Conservation (phyloP, 495 filamentous ascomycete species). For the Penicillium nucicola region DNA sequence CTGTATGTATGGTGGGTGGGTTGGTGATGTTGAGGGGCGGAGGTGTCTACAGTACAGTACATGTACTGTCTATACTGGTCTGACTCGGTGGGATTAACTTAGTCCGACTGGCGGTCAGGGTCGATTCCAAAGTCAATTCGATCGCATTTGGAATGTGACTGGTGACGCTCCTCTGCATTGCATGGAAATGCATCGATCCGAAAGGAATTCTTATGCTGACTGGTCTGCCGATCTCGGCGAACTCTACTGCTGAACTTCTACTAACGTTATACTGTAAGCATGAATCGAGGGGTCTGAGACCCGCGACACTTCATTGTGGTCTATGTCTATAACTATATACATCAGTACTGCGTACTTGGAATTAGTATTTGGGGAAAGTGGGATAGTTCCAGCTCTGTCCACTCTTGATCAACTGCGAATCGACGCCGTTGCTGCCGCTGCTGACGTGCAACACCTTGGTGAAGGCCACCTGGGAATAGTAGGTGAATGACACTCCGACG, state of each 20-base stretch:
- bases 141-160: no score
- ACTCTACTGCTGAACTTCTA: no score
- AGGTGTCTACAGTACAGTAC: no score
- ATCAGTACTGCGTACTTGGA: neutral
- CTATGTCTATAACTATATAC: neutral
- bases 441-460: slow-evolving; percentile 40
- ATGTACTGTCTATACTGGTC: neutral
- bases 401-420: slow-evolving; percentile 24
- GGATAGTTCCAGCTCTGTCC: slow-evolving; percentile 20
- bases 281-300: no score
- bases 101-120: no score
- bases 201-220: neutral
- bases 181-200: neutral
- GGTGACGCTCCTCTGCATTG: no score
- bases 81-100: no score
- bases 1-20: neutral
- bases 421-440: slow-evolving; percentile 30
- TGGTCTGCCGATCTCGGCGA: no score
- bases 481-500: slow-evolving; percentile 23
- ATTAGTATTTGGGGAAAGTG: slow-evolving; percentile 19
- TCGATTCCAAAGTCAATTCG: no score
- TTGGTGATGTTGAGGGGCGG: neutral
- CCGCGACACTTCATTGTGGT: no score
- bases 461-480: slow-evolving; percentile 29
- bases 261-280: no score